Base-by-base conservation (phyloP, 1,284 basidiomycete species). In the Ustilago lituana region DNA sequence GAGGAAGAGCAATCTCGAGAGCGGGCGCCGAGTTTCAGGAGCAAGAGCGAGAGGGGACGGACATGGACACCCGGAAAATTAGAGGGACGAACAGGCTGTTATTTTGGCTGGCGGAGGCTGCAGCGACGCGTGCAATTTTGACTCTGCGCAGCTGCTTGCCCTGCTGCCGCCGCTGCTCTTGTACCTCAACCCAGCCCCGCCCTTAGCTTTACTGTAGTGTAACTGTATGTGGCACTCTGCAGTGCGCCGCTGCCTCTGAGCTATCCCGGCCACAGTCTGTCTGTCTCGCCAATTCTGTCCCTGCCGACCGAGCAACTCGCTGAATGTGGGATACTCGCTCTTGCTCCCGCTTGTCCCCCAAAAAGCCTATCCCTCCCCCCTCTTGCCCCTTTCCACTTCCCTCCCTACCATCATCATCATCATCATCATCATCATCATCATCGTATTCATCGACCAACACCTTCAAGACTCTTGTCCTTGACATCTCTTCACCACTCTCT, bases 371-470 rank as follows among this genome's bases (percentile, higher is more conserved):
- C 35, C 31, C 24, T 51, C 40, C 44, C 54, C 32, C 49, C 36
- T 27, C 49, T 35, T 27, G 24, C 50, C 44, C 31, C 38, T 49
- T 27, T 35, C 49, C 49, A 31, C 53, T 64, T 60, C 55, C 59
- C 59, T 72, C 46, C 22, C 46, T 50, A 52, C 63, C 60, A 63
- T 54, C 68, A 62, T 55, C 57, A 61, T 64, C 57, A 23, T 40
- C 24, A 31, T 39, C 32, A 37, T 29, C 40, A n/a, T n/a, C n/a
- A n/a, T n/a, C n/a, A n/a, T n/a, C n/a, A n/a, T 55, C 57, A 61
- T 64, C 57, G 23, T 40, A 31, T 36, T 39, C 32, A 37, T 29
- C 40, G 19, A 36, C 44, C 36, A 40, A 19, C 54, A 40, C 22
- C 46, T 20, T 55, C 60, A 50, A 59, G 38, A 44, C 51, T 38